A percentile compares a stretch with the other conserved stretches of the same genome.
Conservation (phyloP, 2,329 filamentous ascomycete genomes). For the Rutstroemia sp. region DNA sequence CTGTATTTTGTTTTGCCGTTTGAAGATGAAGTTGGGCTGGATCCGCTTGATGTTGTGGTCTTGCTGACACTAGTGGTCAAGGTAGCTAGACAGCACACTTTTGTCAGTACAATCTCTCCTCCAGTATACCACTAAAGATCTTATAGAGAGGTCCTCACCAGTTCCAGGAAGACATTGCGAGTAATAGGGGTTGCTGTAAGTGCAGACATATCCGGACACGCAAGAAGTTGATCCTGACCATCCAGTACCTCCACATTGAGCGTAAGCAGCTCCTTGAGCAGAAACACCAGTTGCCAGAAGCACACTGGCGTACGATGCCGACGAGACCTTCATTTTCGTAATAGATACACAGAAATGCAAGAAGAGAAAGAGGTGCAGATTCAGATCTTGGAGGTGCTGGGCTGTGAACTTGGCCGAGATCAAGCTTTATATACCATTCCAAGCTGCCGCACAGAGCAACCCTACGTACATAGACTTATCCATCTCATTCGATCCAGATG, state of each 20-base stretch:
- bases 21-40: background rate
- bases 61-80: background rate
- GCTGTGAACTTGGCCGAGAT: no score
- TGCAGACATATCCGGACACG: constrained; percentile 27
- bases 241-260: constrained; percentile 24
- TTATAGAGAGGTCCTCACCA: background rate
- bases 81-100: background rate
- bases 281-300: background rate
- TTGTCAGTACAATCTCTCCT: background rate
- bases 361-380: background rate
- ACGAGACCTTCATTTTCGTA: constrained; percentile 4
- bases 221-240: constrained; percentile 28
- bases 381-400: no score
- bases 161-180: constrained; percentile 26
- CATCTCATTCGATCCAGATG: no score
- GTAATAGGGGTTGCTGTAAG: constrained; percentile 25
- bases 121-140: background rate
- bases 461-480: no score
- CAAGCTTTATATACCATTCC: no score
- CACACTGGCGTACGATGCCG: background rate
- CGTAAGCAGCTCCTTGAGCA: constrained; percentile 8
- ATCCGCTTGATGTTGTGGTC: background rate
- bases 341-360: background rate
- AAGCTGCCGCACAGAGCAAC: no score
- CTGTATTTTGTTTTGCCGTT: constrained; percentile 17